These are phyloP conservation scores for Candida ortonii DNA, from an alignment of 805 yeast species.

Conservation along the genomic window DNA sequence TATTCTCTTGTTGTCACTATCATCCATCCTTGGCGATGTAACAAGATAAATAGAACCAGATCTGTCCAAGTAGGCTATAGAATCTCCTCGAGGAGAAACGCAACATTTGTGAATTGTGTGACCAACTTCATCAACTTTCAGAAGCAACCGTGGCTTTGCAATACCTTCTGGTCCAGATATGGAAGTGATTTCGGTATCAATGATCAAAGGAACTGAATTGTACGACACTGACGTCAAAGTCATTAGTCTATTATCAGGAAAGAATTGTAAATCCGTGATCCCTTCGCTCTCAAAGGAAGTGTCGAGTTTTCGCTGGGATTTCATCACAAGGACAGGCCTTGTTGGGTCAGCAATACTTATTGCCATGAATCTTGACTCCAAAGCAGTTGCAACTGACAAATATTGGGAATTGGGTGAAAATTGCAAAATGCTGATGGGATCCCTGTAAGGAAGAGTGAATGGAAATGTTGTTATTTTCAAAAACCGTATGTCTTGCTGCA, in stretches of 20 bases:
- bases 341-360: slow-evolving; percentile 62
- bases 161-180: slow-evolving; percentile 38
- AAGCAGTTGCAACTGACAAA: slow-evolving; percentile 68
- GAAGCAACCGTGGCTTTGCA: slow-evolving; percentile 58
- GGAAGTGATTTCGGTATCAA: slow-evolving; percentile 59
- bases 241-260: slow-evolving; percentile 61
- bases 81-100: slow-evolving; percentile 83
- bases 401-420: slow-evolving; percentile 73
- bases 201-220: slow-evolving; percentile 62
- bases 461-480: slow-evolving; percentile 28
- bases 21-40: slow-evolving; percentile 56
- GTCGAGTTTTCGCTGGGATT: slow-evolving; percentile 60
- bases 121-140: slow-evolving; percentile 78
- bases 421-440: slow-evolving; percentile 71
- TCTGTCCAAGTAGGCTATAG: slow-evolving; percentile 75
- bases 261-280: slow-evolving; percentile 74
- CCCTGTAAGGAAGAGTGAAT: slow-evolving; percentile 78
- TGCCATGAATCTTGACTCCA: slow-evolving; percentile 77
- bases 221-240: slow-evolving; percentile 56
- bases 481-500: background rate
- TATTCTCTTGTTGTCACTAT: slow-evolving; percentile 54
- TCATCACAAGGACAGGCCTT: slow-evolving; percentile 66
- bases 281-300: slow-evolving; percentile 81
- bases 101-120: slow-evolving; percentile 69
- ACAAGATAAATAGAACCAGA: slow-evolving; percentile 73